These are phyloP conservation scores for Pythium phragmitis DNA, from an alignment of 352 stramenopile species.

Conservation along the genomic window DNA sequence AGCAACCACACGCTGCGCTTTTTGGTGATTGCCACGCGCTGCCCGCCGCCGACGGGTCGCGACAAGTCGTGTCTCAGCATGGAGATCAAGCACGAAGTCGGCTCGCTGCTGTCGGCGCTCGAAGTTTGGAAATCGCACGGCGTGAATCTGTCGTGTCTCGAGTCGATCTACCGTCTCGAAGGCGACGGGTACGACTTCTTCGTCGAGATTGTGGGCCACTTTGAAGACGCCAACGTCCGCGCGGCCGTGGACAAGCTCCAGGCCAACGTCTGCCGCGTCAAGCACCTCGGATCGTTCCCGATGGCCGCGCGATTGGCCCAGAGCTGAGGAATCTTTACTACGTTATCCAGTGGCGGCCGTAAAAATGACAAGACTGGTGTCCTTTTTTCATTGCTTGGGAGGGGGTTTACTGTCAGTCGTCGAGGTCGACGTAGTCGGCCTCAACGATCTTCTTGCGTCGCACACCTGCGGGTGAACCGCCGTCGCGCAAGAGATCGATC, in stretches of 20 bases:
- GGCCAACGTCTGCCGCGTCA: conserved; percentile 53
- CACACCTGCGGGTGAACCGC: conserved; percentile 24
- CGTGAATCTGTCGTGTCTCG: conserved; percentile 83
- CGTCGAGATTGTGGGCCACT: conserved; percentile 76
- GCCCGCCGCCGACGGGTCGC: conserved; percentile 57
- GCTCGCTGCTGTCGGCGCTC: conserved; percentile 72
- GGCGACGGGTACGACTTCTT: conserved; percentile 85
- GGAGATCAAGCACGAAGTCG: conserved; percentile 87
- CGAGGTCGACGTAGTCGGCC: conserved; percentile 69
- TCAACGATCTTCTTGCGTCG: conserved; percentile 62
- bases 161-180: conserved; percentile 83
- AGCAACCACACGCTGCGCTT: conserved; percentile 67
- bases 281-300: conserved; percentile 82
- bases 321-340: conserved; percentile 28
- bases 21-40: conserved; percentile 68
- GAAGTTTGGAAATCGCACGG: conserved; percentile 80
- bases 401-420: conserved; percentile 25
- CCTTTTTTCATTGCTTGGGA: not conserved
- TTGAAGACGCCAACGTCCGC: conserved; percentile 64
- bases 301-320: conserved; percentile 48
- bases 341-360: not conserved
- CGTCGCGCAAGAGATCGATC: conserved; percentile 65
- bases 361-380: not conserved
- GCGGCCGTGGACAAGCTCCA: conserved; percentile 55
- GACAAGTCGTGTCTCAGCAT: conserved; percentile 87